Percentiles rank a stretch among this genome's conserved stretches.
Evolutionary conservation across 768 basidiomycete species (phyloP).

Genomic region (Podaxis carcinomalis): DNA sequence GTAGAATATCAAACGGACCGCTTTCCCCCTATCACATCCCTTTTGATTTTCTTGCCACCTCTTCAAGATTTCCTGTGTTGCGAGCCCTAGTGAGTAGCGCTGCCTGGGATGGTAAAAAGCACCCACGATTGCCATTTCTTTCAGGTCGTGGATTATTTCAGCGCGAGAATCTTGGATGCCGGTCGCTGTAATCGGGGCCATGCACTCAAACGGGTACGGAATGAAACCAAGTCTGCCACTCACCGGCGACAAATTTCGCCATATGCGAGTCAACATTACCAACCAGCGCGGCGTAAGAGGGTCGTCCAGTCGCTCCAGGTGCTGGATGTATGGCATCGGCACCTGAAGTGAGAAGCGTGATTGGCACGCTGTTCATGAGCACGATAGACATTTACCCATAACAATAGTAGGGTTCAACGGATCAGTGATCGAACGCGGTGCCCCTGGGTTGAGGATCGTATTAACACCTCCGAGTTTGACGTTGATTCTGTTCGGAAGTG

Average conservation of each 20-base stretch:
- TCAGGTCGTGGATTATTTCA: conserved; percentile 68
- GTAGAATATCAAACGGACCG: conserved; percentile 61
- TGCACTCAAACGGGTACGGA: no score
- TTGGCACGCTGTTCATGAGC: not conserved
- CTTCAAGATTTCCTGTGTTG: conserved; percentile 43
- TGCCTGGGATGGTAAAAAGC: not conserved
- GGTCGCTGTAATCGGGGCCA: not conserved
- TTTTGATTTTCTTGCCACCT: conserved; percentile 53
- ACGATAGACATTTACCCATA: conserved; percentile 43
- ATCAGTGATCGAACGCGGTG: conserved; percentile 55
- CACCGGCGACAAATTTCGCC: conserved; percentile 58
- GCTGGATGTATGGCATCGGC: conserved; percentile 80
- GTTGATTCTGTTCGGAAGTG: conserved; percentile 52
- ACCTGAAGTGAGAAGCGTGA: conserved; percentile 30
- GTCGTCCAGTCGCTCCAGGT: conserved; percentile 64
- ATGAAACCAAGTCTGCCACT: conserved; percentile 10
- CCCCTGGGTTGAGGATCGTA: conserved; percentile 58
- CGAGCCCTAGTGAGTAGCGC: not conserved
- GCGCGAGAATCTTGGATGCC: conserved; percentile 54
- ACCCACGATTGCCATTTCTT: conserved; percentile 55
- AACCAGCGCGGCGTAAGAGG: conserved; percentile 74
- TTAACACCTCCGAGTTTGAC: conserved; percentile 83
- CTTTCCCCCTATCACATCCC: conserved; percentile 38
- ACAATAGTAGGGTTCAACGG: conserved; percentile 69
- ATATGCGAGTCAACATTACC: conserved; percentile 67